These are phyloP conservation scores for Drechmeria coniospora DNA, from an alignment of 2,329 filamentous ascomycete species.

Conservation along the genomic window DNA sequence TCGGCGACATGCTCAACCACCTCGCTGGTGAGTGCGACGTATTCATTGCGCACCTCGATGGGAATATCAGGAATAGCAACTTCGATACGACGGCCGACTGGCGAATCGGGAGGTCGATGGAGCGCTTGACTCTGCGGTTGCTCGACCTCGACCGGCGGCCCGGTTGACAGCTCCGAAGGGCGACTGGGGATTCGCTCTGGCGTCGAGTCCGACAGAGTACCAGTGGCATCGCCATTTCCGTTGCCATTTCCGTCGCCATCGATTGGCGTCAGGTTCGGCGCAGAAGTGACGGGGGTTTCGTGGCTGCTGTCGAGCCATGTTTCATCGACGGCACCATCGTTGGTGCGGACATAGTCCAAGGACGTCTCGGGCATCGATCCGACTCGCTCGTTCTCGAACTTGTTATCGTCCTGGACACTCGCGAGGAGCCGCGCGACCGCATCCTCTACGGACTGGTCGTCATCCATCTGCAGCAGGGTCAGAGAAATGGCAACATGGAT, in stretches of 20 bases:
- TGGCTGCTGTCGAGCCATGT: constrained; percentile 2
- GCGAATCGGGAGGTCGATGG: too few relatives aligned
- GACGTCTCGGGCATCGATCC: constrained; percentile 3
- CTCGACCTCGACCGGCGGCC: too few relatives aligned
- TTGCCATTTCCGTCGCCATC: neutral
- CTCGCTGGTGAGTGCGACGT: constrained; percentile 17
- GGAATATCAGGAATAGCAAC: constrained; percentile 15
- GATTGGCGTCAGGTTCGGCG: neutral
- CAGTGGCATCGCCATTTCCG: neutral
- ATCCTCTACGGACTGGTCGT: constrained; percentile 1
- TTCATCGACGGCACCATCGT: constrained; percentile 1
- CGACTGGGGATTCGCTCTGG: too few relatives aligned
- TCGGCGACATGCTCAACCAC: constrained; percentile 21
- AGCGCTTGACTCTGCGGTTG: too few relatives aligned
- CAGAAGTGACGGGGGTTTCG: neutral
- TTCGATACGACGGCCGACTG: too few relatives aligned
- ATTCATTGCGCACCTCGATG: constrained; percentile 12
- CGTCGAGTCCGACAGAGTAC: too few relatives aligned
- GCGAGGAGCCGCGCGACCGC: neutral
- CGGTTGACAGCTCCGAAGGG: too few relatives aligned
- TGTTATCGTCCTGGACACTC: neutral
- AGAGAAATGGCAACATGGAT: too few relatives aligned
- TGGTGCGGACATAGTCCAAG: constrained; percentile 5
- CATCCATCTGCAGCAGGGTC: constrained; percentile 7
- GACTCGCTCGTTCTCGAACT: neutral